Conservation (phyloP, 495 filamentous ascomycete species). For the Letharia lupina region DNA sequence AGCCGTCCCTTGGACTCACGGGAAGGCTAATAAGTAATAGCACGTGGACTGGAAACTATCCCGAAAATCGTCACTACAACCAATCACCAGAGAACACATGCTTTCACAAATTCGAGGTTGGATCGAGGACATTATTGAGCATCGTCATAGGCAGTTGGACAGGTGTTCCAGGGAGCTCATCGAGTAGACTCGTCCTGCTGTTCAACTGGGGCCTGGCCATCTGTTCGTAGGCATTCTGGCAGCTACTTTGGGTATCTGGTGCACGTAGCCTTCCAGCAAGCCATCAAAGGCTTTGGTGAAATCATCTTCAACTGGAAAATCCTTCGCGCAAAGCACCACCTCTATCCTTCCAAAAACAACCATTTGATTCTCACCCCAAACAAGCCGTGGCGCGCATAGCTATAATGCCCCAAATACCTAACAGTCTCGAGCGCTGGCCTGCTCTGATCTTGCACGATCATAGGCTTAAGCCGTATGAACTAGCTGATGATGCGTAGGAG, state of each 20-base stretch:
- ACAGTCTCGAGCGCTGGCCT: background rate
- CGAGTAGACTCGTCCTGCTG: background rate
- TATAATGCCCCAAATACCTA: background rate
- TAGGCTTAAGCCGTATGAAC: background rate
- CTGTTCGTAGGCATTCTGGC: background rate
- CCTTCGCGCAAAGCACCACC: background rate
- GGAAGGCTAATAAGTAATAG: background rate
- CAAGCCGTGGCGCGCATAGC: background rate
- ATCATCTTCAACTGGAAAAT: background rate
- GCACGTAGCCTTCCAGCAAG: background rate
- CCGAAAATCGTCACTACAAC: background rate
- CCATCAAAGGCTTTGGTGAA: background rate
- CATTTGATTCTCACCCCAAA: background rate
- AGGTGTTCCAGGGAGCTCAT: background rate
- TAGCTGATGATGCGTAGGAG: background rate
- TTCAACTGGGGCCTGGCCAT: background rate
- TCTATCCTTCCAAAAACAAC: background rate
- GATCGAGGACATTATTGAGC: slow-evolving; percentile 1
- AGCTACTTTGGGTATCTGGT: background rate
- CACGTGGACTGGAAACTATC: slow-evolving; percentile 1
- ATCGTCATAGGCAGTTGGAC: background rate
- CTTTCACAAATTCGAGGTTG: background rate
- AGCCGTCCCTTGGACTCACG: background rate
- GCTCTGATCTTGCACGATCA: background rate
- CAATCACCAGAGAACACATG: background rate